A percentile compares a stretch with the other conserved stretches of the same genome.
Conservation (phyloP, 805 yeast species). For the Saturnispora saitoi region DNA sequence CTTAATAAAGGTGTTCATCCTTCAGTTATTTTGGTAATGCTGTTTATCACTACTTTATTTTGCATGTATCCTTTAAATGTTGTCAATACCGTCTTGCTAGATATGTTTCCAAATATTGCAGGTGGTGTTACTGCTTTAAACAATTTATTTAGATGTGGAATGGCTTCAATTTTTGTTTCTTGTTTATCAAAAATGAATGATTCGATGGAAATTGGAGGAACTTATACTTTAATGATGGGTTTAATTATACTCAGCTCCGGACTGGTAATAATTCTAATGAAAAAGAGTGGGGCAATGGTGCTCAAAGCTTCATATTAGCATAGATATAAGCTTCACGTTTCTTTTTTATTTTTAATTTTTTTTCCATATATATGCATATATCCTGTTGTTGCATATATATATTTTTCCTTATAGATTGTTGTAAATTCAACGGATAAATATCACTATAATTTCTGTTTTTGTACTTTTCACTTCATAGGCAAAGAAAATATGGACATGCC, state of each 20-base stretch:
- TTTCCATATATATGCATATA: too few relatives aligned
- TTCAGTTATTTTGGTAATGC: constrained; percentile 47
- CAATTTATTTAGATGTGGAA: constrained; percentile 61
- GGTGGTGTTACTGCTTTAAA: constrained; percentile 67
- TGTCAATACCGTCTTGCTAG: constrained; percentile 60
- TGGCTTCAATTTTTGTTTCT: constrained; percentile 62
- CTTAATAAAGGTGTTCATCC: constrained; percentile 39
- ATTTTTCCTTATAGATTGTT: too few relatives aligned
- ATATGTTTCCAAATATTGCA: constrained; percentile 56
- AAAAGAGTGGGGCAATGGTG: background rate
- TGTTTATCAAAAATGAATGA: constrained; percentile 50
- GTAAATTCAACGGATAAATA: too few relatives aligned
- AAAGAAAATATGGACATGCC: too few relatives aligned
- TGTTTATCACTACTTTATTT: constrained; percentile 47
- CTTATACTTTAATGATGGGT: constrained; percentile 49
- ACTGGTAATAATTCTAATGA: background rate
- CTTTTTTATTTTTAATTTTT: background rate
- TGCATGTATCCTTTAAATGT: constrained; percentile 48
- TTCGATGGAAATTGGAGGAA: constrained; percentile 59
- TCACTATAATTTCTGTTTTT: too few relatives aligned
- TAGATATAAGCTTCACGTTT: background rate
- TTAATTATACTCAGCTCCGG: background rate
- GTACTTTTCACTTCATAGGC: too few relatives aligned
- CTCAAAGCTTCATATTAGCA: background rate
- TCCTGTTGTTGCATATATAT: too few relatives aligned